Evolutionary conservation across 441 rosid genomes (phyloP).

Genomic region (Pelargonium citronellum): DNA sequence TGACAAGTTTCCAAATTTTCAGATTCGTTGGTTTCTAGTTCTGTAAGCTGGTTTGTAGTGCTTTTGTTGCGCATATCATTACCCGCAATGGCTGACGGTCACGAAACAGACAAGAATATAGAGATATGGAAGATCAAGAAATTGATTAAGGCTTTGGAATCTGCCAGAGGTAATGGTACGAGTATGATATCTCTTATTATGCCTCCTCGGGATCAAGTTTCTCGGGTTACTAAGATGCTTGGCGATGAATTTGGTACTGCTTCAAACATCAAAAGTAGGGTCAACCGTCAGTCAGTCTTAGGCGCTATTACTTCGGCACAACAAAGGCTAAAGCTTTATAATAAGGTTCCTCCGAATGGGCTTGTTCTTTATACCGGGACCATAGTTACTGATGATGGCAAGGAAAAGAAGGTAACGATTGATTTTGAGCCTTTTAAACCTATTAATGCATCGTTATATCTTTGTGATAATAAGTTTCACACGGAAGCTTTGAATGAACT

Average conservation of each 20-base stretch:
- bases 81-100: conserved; percentile 13
- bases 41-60: too few relatives aligned
- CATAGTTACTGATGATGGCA: conserved; percentile 18
- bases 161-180: conserved; percentile 21
- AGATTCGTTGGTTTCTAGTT: too few relatives aligned
- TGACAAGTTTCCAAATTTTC: too few relatives aligned
- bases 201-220: conserved; percentile 20
- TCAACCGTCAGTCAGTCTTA: conserved; percentile 18
- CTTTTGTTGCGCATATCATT: too few relatives aligned
- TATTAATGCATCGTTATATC: conserved; percentile 16
- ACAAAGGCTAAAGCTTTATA: conserved; percentile 22
- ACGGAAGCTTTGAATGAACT: conserved; percentile 22
- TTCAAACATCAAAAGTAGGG: conserved; percentile 22
- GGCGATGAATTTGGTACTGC: conserved; percentile 20
- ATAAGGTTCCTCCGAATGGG: conserved; percentile 21
- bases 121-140: conserved; percentile 26
- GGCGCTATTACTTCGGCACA: conserved; percentile 13
- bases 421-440: conserved; percentile 24
- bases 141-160: conserved; percentile 19
- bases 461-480: conserved; percentile 24
- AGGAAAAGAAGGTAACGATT: conserved; percentile 19
- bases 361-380: conserved; percentile 20
- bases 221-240: conserved; percentile 17
- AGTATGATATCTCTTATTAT: conserved; percentile 22
- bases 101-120: conserved; percentile 13